Evolutionary conservation across 176 grass and related monocot genomes (phyloP).

Genomic region (Raddia distichophylla): DNA sequence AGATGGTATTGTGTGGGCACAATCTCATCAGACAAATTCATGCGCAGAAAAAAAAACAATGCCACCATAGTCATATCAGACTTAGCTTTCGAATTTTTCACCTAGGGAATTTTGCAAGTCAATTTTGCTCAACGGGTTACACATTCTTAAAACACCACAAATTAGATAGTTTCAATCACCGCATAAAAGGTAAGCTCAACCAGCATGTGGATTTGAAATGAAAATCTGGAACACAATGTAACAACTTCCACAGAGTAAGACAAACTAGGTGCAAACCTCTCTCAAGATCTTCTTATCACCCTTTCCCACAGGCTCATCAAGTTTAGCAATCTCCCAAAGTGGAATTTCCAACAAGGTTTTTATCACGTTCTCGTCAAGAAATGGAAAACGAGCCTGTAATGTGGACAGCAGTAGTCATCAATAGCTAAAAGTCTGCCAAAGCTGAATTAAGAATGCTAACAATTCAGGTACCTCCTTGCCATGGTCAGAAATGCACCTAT

Average conservation of each 20-base stretch:
- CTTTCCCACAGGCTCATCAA: constrained; percentile 75
- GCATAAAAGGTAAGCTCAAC: neutral
- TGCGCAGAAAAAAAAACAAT: neutral
- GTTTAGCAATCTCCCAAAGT: constrained; percentile 81
- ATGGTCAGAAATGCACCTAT: constrained; percentile 89
- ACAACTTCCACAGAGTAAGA: neutral
- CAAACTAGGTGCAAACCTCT: constrained; percentile 63
- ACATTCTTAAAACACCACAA: neutral
- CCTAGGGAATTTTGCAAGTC: neutral
- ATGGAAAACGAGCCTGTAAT: constrained; percentile 81
- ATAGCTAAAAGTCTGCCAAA: neutral
- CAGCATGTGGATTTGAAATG: neutral
- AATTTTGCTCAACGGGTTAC: neutral
- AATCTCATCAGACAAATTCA: neutral
- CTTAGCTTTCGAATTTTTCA: constrained; percentile 7
- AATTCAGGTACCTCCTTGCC: constrained; percentile 76
- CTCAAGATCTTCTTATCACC: constrained; percentile 98
- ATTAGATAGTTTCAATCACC: neutral
- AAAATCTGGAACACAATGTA: neutral
- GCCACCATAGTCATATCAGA: neutral
- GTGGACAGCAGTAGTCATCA: neutral
- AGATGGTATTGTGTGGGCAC: neutral
- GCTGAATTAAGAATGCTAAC: neutral
- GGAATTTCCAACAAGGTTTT: constrained; percentile 74
- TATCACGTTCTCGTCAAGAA: constrained; percentile 91